Evolutionary conservation across 1,284 basidiomycete species (phyloP).

Genomic region (Boletus hoseneyae): DNA sequence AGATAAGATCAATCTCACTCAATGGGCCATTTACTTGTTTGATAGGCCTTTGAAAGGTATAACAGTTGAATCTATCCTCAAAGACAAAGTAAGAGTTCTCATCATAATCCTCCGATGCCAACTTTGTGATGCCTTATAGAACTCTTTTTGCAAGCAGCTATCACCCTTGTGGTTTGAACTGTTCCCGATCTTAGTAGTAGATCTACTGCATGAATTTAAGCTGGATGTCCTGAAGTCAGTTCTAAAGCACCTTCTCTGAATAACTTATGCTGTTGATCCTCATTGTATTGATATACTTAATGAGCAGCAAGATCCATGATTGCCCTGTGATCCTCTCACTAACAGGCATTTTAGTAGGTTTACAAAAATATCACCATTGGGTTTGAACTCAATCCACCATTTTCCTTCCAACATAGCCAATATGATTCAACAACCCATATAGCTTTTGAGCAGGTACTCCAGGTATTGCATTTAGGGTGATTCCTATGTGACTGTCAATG

Average conservation of each 20-base stretch:
- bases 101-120: neutral
- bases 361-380: neutral
- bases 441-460: no score
- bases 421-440: neutral
- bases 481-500: no score
- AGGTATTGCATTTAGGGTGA: no score
- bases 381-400: neutral
- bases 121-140: neutral
- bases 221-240: neutral
- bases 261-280: neutral
- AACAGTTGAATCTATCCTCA: no score
- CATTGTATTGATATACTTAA: neutral
- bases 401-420: neutral
- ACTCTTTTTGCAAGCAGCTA: neutral
- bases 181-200: neutral
- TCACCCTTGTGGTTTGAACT: neutral
- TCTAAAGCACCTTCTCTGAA: neutral
- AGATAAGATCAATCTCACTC: no score
- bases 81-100: neutral
- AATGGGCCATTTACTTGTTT: no score
- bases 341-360: neutral
- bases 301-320: neutral
- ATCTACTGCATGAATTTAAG: conserved; percentile 6
- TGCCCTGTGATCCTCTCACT: no score
- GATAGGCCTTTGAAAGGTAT: no score